Evolutionary conservation across 768 basidiomycete species (phyloP).

Genomic region (Lactarius deliciosus): DNA sequence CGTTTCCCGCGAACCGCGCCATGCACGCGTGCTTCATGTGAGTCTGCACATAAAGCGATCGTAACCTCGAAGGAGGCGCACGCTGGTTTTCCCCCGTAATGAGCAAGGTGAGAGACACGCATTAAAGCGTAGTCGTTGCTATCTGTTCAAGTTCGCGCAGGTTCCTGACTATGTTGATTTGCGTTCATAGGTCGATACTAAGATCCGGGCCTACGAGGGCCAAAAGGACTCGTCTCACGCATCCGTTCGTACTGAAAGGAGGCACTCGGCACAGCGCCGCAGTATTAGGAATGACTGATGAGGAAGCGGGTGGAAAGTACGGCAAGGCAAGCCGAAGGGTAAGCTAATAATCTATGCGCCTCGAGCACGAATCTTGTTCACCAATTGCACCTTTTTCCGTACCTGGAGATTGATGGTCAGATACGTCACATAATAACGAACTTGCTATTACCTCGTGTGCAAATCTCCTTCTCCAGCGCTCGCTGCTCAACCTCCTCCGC

Average conservation of each 20-base stretch:
- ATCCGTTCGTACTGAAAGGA: slow-evolving; percentile 4
- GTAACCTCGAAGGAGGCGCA: slow-evolving; percentile 25
- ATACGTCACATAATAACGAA: slow-evolving; percentile 24
- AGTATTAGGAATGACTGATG: slow-evolving; percentile 14
- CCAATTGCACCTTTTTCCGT: slow-evolving; percentile 77
- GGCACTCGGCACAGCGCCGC: slow-evolving; percentile 15
- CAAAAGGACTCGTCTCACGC: slow-evolving; percentile 11
- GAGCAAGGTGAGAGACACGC: slow-evolving; percentile 15
- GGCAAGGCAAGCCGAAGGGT: slow-evolving; percentile 13
- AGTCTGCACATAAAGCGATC: slow-evolving; percentile 25
- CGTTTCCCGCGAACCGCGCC: slow-evolving; percentile 19
- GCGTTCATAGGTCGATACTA: slow-evolving; percentile 7
- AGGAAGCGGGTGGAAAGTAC: slow-evolving; percentile 12
- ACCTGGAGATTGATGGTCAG: slow-evolving; percentile 51
- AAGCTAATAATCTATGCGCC: slow-evolving; percentile 50
- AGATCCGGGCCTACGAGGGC: slow-evolving; percentile 3
- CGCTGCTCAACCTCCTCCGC: slow-evolving; percentile 68
- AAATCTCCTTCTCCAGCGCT: slow-evolving; percentile 78
- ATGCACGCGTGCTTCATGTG: slow-evolving; percentile 22
- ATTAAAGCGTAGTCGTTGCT: slow-evolving; percentile 11
- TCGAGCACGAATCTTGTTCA: slow-evolving; percentile 73
- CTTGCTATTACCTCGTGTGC: slow-evolving; percentile 63
- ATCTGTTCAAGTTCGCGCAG: background rate
- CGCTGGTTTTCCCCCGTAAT: slow-evolving; percentile 25
- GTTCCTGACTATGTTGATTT: background rate